A percentile compares a stretch with the other conserved stretches of the same genome.
Evolutionary conservation across 2,329 filamentous ascomycete species (phyloP).

Genomic region (Cladophialophora psammophila): DNA sequence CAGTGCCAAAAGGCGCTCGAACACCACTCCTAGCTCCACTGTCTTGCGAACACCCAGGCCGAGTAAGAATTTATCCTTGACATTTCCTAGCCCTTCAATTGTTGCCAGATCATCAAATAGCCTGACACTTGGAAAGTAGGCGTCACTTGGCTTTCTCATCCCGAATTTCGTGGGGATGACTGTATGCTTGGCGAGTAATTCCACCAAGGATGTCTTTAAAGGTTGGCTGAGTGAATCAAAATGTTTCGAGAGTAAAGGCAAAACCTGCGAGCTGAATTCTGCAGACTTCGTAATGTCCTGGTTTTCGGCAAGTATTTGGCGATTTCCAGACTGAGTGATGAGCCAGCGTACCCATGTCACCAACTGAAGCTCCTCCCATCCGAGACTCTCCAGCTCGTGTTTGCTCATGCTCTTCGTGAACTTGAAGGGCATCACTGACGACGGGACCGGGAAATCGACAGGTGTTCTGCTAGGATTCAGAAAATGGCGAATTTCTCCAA

Average conservation of each 20-base stretch:
- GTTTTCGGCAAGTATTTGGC: conserved; percentile 63
- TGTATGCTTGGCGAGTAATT: conserved; percentile 70
- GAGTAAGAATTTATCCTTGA: conserved; percentile 89
- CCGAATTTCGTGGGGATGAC: conserved; percentile 90
- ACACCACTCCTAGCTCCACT: conserved; percentile 91
- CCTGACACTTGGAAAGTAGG: conserved; percentile 93
- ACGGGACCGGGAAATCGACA: conserved; percentile 79
- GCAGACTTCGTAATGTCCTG: conserved; percentile 75
- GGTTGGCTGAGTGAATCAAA: conserved; percentile 80
- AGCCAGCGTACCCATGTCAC: conserved; percentile 86
- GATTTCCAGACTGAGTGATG: conserved; percentile 68
- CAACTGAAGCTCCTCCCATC: conserved; percentile 85
- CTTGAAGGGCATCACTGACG: conserved; percentile 82
- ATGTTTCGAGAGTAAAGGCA: conserved; percentile 82
- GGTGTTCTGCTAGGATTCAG: conserved; percentile 80
- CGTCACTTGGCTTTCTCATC: conserved; percentile 83
- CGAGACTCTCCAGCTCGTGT: conserved; percentile 76
- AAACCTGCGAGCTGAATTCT: conserved; percentile 76
- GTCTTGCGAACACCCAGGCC: conserved; percentile 92
- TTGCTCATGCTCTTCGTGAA: conserved; percentile 75
- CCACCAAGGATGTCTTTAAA: conserved; percentile 70
- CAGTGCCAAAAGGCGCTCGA: conserved; percentile 76
- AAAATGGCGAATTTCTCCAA: conserved; percentile 77
- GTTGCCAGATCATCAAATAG: conserved; percentile 92
- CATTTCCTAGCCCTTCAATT: conserved; percentile 74